A percentile compares a stretch with the other conserved stretches of the same genome.
phyloP scores from a whole-genome alignment of 805 yeast genomes.

The Lipomyces spencermartinsiae region DNA sequence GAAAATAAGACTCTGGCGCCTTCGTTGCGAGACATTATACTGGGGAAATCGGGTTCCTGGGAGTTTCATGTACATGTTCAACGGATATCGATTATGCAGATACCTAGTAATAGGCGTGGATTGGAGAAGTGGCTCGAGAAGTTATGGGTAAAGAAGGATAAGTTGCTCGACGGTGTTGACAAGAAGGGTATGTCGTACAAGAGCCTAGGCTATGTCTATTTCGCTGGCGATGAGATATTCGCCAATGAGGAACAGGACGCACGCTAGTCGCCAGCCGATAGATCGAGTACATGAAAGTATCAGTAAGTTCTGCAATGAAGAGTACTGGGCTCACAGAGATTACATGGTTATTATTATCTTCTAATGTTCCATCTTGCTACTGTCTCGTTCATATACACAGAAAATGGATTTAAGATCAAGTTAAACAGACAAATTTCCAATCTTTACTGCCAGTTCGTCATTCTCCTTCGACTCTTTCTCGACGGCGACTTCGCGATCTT shows the following conservation, averaged over 20 bases:
- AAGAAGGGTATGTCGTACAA: conserved; percentile 53
- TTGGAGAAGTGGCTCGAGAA: conserved; percentile 46
- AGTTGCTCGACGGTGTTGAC: conserved; percentile 57
- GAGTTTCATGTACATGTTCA: conserved; percentile 34
- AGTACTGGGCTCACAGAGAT: background rate
- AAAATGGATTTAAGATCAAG: background rate
- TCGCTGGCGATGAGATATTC: conserved; percentile 43
- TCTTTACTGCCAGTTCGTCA: conserved; percentile 54
- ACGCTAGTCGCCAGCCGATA: background rate
- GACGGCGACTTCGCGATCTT: conserved; percentile 52
- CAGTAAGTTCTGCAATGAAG: background rate
- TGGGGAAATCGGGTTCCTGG: conserved; percentile 17
- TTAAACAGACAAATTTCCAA: conserved; percentile 56
- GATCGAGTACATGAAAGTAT: background rate
- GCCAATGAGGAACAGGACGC: background rate
- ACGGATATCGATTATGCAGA: conserved; percentile 18
- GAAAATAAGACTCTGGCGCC: conserved; percentile 11
- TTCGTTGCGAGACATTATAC: conserved; percentile 24
- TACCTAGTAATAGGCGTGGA: conserved; percentile 48
- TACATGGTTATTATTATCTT: background rate
- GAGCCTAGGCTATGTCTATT: conserved; percentile 43
- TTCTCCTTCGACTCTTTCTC: conserved; percentile 52
- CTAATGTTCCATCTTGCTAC: background rate
- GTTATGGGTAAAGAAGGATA: conserved; percentile 56
- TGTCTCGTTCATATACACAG: background rate